Conservation (phyloP, 164 flowering plant species). For the Chimonanthus praecox region DNA sequence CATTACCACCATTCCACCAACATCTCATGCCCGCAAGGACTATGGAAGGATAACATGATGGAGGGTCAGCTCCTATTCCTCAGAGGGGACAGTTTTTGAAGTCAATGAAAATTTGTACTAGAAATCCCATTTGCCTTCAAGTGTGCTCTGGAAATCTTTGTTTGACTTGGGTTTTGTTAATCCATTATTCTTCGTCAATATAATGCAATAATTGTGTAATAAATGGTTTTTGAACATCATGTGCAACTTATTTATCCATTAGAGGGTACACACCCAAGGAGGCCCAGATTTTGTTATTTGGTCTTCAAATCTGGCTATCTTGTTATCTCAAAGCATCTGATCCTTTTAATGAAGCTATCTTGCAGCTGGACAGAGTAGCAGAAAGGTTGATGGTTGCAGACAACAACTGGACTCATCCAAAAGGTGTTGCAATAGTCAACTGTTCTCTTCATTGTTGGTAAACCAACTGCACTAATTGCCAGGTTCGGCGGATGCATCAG, state of each 20-base stretch:
- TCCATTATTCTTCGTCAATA: conserved; percentile 44
- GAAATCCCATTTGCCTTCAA: conserved; percentile 19
- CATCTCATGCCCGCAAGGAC: conserved; percentile 68
- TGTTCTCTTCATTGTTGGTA: neutral
- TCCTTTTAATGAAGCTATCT: conserved; percentile 4
- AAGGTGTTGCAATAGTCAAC: neutral
- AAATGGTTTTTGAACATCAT: neutral
- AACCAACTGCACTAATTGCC: neutral
- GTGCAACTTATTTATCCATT: neutral
- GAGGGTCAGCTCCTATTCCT: conserved; percentile 11
- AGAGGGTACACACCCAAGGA: neutral
- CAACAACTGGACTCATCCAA: conserved; percentile 1
- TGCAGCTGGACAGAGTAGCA: conserved; percentile 1
- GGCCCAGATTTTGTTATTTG: neutral
- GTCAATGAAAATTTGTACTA: conserved; percentile 25
- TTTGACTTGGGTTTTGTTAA: conserved; percentile 10
- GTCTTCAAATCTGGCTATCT: neutral
- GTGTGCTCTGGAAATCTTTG: conserved; percentile 17
- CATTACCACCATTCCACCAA: conserved; percentile 46
- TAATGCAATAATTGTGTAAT: conserved; percentile 29
- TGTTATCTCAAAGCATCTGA: conserved; percentile 6
- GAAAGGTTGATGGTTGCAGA: neutral
- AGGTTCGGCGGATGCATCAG: neutral
- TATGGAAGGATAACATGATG: conserved; percentile 49
- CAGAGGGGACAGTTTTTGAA: conserved; percentile 14